These are phyloP conservation scores for Candida chauliodis DNA, from an alignment of 805 yeast species.

Conservation along the genomic window DNA sequence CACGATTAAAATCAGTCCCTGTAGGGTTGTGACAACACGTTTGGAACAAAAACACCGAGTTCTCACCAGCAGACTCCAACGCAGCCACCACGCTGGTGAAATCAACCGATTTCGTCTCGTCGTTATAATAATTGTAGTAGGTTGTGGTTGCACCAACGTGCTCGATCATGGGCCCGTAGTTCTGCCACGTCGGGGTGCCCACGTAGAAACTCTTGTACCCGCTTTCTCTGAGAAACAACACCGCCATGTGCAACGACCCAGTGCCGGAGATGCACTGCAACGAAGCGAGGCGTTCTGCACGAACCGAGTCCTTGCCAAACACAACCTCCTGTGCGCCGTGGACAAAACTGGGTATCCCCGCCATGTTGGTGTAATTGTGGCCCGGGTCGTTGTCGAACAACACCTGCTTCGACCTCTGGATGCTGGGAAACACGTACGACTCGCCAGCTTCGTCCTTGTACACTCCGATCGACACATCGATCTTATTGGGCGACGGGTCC, in stretches of 20 bases:
- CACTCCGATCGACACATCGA: constrained; percentile 45
- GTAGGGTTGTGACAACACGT: constrained; percentile 47
- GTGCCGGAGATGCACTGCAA: constrained; percentile 42
- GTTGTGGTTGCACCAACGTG: constrained; percentile 24
- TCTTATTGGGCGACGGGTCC: constrained; percentile 31
- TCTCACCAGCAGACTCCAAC: constrained; percentile 28
- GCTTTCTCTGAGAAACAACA: constrained; percentile 21
- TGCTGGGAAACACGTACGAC: constrained; percentile 36
- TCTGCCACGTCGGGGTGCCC: constrained; percentile 40
- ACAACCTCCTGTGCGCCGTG: constrained; percentile 31
- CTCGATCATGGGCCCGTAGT: constrained; percentile 34
- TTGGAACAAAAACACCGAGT: constrained; percentile 35
- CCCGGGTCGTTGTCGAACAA: constrained; percentile 37
- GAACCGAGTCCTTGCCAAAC: constrained; percentile 33
- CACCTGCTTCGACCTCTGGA: constrained; percentile 30
- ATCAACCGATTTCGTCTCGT: constrained; percentile 25
- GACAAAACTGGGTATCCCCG: constrained; percentile 37
- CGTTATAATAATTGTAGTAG: constrained; percentile 30
- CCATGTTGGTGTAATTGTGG: constrained; percentile 42
- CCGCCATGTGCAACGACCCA: constrained; percentile 39
- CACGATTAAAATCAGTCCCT: constrained; percentile 35
- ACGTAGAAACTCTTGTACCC: constrained; percentile 27
- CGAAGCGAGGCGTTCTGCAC: constrained; percentile 25
- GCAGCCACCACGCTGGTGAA: constrained; percentile 23
- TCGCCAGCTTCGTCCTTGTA: constrained; percentile 39